Percentiles rank a stretch among this genome's conserved stretches.
These are phyloP conservation scores for Russula olivacea DNA, from an alignment of 768 basidiomycete species.

Conservation along the genomic window DNA sequence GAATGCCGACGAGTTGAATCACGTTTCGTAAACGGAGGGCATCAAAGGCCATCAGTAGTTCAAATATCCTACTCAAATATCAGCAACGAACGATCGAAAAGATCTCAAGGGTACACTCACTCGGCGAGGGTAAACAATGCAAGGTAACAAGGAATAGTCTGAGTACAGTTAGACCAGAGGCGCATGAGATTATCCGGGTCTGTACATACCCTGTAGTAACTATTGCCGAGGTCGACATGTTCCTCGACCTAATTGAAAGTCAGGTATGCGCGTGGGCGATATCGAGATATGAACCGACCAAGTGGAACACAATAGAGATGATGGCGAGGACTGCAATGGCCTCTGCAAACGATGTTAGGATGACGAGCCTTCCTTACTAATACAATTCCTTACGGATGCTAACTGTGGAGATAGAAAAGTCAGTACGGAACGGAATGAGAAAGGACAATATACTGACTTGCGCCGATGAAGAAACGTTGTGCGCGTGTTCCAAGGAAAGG, in stretches of 20 bases:
- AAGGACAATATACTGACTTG: slow-evolving; percentile 40
- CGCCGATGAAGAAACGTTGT: slow-evolving; percentile 64
- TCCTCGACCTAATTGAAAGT: slow-evolving; percentile 42
- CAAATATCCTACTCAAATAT: slow-evolving; percentile 54
- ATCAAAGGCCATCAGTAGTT: slow-evolving; percentile 74
- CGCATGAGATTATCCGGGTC: not conserved
- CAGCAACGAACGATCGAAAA: not conserved
- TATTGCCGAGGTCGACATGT: slow-evolving; percentile 38
- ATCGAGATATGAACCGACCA: slow-evolving; percentile 38
- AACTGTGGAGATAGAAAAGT: slow-evolving; percentile 1
- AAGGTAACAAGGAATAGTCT: slow-evolving; percentile 82
- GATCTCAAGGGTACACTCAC: slow-evolving; percentile 37
- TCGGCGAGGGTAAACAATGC: slow-evolving; percentile 79
- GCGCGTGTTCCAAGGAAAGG: slow-evolving; percentile 66
- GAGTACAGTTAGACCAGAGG: slow-evolving; percentile 14
- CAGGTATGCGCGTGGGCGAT: slow-evolving; percentile 4
- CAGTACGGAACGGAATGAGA: not conserved
- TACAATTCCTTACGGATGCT: not conserved
- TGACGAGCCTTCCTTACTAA: not conserved
- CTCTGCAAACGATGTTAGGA: slow-evolving; percentile 41
- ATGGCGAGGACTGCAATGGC: slow-evolving; percentile 68
- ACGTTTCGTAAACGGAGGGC: slow-evolving; percentile 74
- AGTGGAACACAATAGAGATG: slow-evolving; percentile 64
- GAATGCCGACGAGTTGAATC: slow-evolving; percentile 70
- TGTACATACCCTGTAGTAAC: slow-evolving; percentile 48